These are phyloP conservation scores for Argentina anserina DNA, from an alignment of 306 rosid species.

Conservation along the genomic window DNA sequence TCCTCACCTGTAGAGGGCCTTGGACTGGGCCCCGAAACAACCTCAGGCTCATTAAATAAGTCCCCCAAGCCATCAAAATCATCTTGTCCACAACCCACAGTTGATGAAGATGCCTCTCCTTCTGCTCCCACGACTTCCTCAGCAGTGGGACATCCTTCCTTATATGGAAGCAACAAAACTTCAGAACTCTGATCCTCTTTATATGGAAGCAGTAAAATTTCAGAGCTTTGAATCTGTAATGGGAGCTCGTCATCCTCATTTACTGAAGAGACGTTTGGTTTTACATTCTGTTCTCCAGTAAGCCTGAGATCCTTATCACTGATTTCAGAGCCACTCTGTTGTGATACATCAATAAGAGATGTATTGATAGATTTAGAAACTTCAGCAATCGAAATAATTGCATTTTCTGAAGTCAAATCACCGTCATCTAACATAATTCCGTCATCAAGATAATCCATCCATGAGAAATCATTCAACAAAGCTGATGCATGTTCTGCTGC, in stretches of 20 bases:
- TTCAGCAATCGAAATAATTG: slow-evolving; percentile 31
- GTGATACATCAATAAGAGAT: slow-evolving; percentile 28
- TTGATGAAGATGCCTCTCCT: slow-evolving; percentile 57
- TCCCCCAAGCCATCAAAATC: slow-evolving; percentile 81
- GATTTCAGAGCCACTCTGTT: slow-evolving; percentile 40
- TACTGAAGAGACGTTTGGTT: slow-evolving; percentile 38
- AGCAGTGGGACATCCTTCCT: slow-evolving; percentile 47
- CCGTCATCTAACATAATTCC: slow-evolving; percentile 31
- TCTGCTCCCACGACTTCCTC: slow-evolving; percentile 38
- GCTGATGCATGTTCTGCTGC: slow-evolving; percentile 39
- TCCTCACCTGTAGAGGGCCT: slow-evolving; percentile 55
- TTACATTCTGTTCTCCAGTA: slow-evolving; percentile 29
- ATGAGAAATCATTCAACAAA: slow-evolving; percentile 39
- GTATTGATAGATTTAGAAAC: slow-evolving; percentile 38
- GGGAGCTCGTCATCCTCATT: slow-evolving; percentile 75
- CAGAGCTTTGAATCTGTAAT: slow-evolving; percentile 64
- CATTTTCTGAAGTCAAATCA: slow-evolving; percentile 35
- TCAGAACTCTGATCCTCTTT: slow-evolving; percentile 45
- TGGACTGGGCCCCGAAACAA: slow-evolving; percentile 55
- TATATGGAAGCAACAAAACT: slow-evolving; percentile 74
- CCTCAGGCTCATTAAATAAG: slow-evolving; percentile 84
- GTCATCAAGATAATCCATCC: slow-evolving; percentile 80
- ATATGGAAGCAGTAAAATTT: slow-evolving; percentile 51
- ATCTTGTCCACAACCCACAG: slow-evolving; percentile 52
- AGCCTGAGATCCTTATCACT: slow-evolving; percentile 26